These are phyloP conservation scores for Pestalotiopsis sp. DNA, from an alignment of 2,329 filamentous ascomycete species.

Conservation along the genomic window DNA sequence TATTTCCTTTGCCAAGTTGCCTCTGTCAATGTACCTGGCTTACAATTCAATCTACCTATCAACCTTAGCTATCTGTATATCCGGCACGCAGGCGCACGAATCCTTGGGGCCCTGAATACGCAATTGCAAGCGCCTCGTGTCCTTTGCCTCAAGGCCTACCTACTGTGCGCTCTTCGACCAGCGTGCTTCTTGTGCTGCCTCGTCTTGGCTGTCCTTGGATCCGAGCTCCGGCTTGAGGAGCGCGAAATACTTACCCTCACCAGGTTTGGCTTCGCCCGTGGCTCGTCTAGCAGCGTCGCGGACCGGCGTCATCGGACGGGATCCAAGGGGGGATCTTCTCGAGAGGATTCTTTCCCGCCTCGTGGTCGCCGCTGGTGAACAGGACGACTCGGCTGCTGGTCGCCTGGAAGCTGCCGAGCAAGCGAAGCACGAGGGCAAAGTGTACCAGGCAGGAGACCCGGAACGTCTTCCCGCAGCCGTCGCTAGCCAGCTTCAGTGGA, in stretches of 20 bases:
- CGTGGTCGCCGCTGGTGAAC: conserved; percentile 37
- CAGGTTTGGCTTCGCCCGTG: background rate
- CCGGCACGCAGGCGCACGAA: background rate
- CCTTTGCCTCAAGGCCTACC: background rate
- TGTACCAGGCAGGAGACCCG: conserved; percentile 41
- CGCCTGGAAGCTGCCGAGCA: conserved; percentile 65
- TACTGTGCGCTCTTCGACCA: background rate
- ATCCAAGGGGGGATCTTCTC: conserved; percentile 39
- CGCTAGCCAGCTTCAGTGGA: conserved; percentile 32
- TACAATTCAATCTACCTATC: background rate
- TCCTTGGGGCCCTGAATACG: background rate
- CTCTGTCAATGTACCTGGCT: background rate
- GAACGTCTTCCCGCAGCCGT: conserved; percentile 42
- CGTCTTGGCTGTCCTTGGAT: background rate
- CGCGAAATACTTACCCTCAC: background rate
- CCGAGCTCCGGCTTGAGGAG: background rate
- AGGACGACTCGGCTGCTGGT: conserved; percentile 27
- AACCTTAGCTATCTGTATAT: background rate
- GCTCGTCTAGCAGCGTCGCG: background rate
- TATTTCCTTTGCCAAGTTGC: background rate
- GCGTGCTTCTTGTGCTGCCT: background rate
- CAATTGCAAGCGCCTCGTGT: background rate
- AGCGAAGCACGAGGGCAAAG: conserved; percentile 35
- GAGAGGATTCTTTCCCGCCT: conserved; percentile 40
- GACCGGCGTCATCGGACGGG: conserved; percentile 25